Evolutionary conservation across 257 asterid species (phyloP), one percentile per base, ranked within the genome.

Genomic region (Petunia axillaris): DNA sequence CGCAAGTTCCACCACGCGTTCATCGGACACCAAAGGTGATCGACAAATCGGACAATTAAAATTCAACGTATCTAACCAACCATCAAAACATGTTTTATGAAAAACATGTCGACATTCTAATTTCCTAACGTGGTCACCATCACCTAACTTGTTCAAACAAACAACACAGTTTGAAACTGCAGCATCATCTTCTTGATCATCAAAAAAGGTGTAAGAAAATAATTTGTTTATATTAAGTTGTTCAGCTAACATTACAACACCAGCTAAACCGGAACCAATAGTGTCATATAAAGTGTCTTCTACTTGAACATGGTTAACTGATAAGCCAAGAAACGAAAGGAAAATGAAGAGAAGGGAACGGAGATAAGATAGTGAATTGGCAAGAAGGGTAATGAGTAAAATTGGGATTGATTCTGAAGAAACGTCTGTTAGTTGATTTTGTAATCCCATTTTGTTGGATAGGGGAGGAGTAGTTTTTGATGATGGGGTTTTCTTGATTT

Each of bases 31-130:
- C 65, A 89, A 60, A 57, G 91, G 79, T 5, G 84, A 77, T 36
- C 98, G 92, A 81, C 98, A 94, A 38, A 91, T 85, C 0, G 98
- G 98, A 82, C 98, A 94, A 77, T 50, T 91, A 78, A 93, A 90
- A 84, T 91, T 90, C 41, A 90, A 91, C 62, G 92, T 91, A n/a
- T 89, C 87, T 48, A 93, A 92, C 98, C 98, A 94, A 1, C 98
- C 91, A 62, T 93, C 95, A 44, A 95, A 77, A 83, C 98, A 95
- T 2, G 82, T 89, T 86, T 88, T 89, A 83, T 95, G 98, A 75
- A 95, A 95, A 57, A 93, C 95, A 81, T 95, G 98, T 68, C 86
- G 64, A 89, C 98, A 95, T 0, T 76, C 79, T 15, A 93, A 74
- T 85, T 84, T 82, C 74, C 97, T 91, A 80, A 95, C 90, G 48